These are phyloP conservation scores for Metarhizium robertsii DNA, from an alignment of 2,329 filamentous ascomycete genomes.

Conservation along the genomic window DNA sequence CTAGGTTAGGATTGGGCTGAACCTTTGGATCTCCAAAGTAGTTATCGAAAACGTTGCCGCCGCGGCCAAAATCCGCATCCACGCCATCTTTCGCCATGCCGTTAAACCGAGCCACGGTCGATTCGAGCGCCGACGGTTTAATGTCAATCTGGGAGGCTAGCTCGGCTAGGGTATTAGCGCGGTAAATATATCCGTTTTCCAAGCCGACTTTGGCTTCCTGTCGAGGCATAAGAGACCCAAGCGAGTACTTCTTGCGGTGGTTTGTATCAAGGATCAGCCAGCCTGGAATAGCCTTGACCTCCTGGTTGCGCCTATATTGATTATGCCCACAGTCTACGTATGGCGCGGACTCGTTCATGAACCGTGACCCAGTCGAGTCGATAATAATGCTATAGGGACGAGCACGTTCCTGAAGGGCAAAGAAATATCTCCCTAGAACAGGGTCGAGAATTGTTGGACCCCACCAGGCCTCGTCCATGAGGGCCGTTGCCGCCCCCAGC, in stretches of 20 bases:
- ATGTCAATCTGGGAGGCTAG: background rate
- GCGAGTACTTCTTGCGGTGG: background rate
- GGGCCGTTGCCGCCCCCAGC: background rate
- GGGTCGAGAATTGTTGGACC: background rate
- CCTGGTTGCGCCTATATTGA: background rate
- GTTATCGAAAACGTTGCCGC: background rate
- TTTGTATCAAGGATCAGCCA: background rate
- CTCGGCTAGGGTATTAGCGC: background rate
- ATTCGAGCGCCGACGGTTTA: background rate
- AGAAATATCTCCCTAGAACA: background rate
- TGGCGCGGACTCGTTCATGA: background rate
- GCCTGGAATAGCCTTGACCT: background rate
- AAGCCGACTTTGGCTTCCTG: background rate
- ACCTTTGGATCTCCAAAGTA: background rate
- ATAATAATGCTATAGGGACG: background rate
- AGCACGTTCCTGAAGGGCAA: background rate
- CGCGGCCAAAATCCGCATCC: background rate
- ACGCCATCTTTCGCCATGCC: background rate
- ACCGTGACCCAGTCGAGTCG: background rate
- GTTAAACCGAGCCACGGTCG: background rate
- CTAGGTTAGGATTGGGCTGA: background rate
- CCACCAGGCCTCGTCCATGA: background rate
- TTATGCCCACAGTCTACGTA: background rate
- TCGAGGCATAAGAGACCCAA: background rate
- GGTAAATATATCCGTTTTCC: background rate